These are phyloP conservation scores for Fusarium penzigii DNA, from an alignment of 2,329 filamentous ascomycete species.

Conservation along the genomic window DNA sequence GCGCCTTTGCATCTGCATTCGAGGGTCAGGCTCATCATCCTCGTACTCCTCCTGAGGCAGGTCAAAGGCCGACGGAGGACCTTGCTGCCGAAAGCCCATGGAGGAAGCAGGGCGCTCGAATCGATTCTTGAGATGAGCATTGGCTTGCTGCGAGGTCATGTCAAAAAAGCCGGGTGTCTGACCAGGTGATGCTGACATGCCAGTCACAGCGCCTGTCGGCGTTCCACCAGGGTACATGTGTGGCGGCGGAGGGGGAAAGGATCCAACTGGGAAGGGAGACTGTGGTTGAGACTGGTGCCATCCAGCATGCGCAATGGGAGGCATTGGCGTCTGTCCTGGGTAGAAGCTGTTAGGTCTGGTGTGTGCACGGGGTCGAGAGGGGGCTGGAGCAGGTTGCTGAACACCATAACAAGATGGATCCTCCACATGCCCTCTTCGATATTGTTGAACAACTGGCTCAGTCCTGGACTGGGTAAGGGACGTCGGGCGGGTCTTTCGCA, in stretches of 20 bases:
- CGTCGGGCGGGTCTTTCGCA: conserved; percentile 32
- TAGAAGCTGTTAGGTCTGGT: conserved; percentile 40
- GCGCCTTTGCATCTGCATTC: conserved; percentile 41
- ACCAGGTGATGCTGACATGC: conserved; percentile 31
- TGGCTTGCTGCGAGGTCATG: conserved; percentile 29
- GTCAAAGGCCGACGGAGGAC: conserved; percentile 28
- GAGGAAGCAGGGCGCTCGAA: conserved; percentile 42
- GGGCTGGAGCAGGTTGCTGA: conserved; percentile 35
- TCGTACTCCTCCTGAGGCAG: conserved; percentile 45
- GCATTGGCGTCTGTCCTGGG: conserved; percentile 31
- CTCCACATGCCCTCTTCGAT: conserved; percentile 35
- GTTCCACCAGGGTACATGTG: conserved; percentile 27
- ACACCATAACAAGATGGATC: conserved; percentile 39
- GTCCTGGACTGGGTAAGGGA: conserved; percentile 34
- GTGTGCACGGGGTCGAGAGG: conserved; percentile 34
- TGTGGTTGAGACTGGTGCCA: conserved; percentile 31
- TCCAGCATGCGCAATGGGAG: conserved; percentile 27
- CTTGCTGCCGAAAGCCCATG: conserved; percentile 39
- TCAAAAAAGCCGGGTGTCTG: conserved; percentile 35
- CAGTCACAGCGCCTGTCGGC: conserved; percentile 25
- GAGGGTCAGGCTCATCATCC: conserved; percentile 39
- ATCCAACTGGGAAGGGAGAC: conserved; percentile 27
- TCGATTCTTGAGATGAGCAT: conserved; percentile 33
- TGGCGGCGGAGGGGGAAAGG: conserved; percentile 36
- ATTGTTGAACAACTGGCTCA: conserved; percentile 36